Base-by-base conservation (phyloP, 2,329 filamentous ascomycete species). In the Fusarium sterilihyphosum region DNA sequence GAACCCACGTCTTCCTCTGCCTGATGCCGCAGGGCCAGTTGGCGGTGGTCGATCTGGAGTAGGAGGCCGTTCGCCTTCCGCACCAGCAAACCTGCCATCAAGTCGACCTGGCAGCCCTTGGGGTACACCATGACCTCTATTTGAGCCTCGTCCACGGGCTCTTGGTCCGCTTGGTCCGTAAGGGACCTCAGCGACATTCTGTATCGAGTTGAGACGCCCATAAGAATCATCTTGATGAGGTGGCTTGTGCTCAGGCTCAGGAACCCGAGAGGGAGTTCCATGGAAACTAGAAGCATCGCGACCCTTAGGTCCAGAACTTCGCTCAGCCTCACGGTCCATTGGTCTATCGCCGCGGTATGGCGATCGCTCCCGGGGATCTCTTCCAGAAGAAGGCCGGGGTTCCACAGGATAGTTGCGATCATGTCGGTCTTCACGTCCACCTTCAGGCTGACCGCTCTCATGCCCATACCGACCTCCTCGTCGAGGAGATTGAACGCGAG, bases 141-240 rank as follows among this genome's bases (percentile, higher is more conserved):
- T 78, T 52, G 82, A 81, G 74, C 82, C 85, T 68, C 82, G 84
- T 66, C 85, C 88, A 76, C 85, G 87, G 73, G 85, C 87, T 58
- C 86, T 85, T 22, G 90, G 89, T 4, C 88, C 90, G n/a, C 86
- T 85, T 22, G 90, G 89, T 5, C 88, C 90, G n/a, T 87, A 87
- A 8, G 89, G 89, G 46, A 88, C 85, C 33, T 84, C 80, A 80
- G 85, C 77, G 38, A 85, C 80, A 31, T 84, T 83, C 56, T 86
- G 83, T 57, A 87, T 85, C 5, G 87, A 82, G 70, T 89, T 91
- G 54, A 92, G 83, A 5, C 90, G 88, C 35, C 90, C 90, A 75
- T 92, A 92, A 64, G 88, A 90, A 22, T 88, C 88, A 78, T 92
- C 90, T 73, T 90, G 87, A 69, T 88, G 86, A 62, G 83, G 84